Conservation (phyloP, 148 eudicot genomes). For the Pharnaceum exiguum region DNA sequence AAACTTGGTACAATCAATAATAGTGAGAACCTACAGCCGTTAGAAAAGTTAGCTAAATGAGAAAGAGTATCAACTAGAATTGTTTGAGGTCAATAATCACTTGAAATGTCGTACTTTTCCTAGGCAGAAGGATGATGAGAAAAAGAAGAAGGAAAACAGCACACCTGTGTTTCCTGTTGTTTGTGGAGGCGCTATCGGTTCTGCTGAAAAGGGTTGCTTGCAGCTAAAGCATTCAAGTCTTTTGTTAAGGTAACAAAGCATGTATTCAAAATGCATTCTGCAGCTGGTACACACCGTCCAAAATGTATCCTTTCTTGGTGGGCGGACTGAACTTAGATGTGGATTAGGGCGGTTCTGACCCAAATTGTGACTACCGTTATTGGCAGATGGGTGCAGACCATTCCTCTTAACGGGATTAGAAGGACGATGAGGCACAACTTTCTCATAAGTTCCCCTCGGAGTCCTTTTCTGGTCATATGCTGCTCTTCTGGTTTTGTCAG, state of each 20-base stretch:
- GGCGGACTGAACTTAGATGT: constrained; percentile 18
- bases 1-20: too few relatives aligned
- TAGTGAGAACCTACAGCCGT: too few relatives aligned
- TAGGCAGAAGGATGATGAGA: not conserved
- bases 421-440: constrained; percentile 15
- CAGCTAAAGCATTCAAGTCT: constrained; percentile 55
- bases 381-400: constrained; percentile 23
- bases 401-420: constrained; percentile 21
- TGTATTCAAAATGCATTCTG: constrained; percentile 54
- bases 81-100: not conserved
- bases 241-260: constrained; percentile 39
- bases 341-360: constrained; percentile 27
- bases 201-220: constrained; percentile 45
- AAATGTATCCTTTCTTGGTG: constrained; percentile 37
- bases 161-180: constrained; percentile 19
- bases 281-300: constrained; percentile 71
- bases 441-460: constrained; percentile 16
- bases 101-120: not conserved
- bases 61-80: not conserved
- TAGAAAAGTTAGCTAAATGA: too few relatives aligned
- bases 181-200: constrained; percentile 42
- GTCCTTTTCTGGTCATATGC: constrained; percentile 41
- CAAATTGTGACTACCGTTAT: constrained; percentile 10
- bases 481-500: constrained; percentile 43
- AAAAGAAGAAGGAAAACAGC: not conserved